Percentiles rank a stretch among this genome's conserved stretches.
Conservation (phyloP, 2,329 filamentous ascomycete species). For the Didymella keratinophila region DNA sequence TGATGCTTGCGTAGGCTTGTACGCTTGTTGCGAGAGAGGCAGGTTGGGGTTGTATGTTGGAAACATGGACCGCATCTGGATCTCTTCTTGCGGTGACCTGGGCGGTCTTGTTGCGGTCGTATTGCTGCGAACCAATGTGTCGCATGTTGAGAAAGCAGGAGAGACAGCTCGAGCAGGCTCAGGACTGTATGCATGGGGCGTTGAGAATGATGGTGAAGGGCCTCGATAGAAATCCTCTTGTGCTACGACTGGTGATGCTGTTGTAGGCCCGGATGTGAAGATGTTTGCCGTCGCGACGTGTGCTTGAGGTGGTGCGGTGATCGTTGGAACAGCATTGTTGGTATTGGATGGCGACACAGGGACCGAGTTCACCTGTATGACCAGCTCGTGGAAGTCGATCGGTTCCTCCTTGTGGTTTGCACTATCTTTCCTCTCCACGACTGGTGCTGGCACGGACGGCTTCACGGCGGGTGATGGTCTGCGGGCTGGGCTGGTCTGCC, state of each 20-base stretch:
- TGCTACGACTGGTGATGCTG: conserved; percentile 30
- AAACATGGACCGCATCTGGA: conserved; percentile 74
- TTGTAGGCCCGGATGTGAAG: conserved; percentile 32
- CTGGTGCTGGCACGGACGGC: conserved; percentile 41
- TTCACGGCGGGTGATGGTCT: conserved; percentile 37
- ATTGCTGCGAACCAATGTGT: conserved; percentile 50
- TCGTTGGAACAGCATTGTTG: conserved; percentile 31
- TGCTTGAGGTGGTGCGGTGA: conserved; percentile 38
- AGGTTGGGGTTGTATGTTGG: conserved; percentile 75
- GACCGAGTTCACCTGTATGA: conserved; percentile 51
- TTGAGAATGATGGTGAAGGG: conserved; percentile 24
- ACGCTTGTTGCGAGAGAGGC: conserved; percentile 71
- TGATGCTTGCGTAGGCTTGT: conserved; percentile 72
- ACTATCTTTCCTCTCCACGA: conserved; percentile 41
- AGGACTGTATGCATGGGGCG: conserved; percentile 32
- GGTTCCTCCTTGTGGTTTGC: conserved; percentile 41
- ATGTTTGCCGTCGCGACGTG: conserved; percentile 36
- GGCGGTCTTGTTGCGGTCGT: conserved; percentile 43
- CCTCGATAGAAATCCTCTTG: conserved; percentile 31
- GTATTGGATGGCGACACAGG: conserved; percentile 44
- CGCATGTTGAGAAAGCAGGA: conserved; percentile 47
- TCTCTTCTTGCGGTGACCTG: conserved; percentile 44
- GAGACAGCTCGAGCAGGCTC: conserved; percentile 44
- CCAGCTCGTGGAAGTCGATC: conserved; percentile 50
- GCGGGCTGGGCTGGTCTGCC: conserved; percentile 45